These are phyloP conservation scores for Davidsoniella virescens DNA, from an alignment of 2,329 filamentous ascomycete genomes.

Conservation along the genomic window DNA sequence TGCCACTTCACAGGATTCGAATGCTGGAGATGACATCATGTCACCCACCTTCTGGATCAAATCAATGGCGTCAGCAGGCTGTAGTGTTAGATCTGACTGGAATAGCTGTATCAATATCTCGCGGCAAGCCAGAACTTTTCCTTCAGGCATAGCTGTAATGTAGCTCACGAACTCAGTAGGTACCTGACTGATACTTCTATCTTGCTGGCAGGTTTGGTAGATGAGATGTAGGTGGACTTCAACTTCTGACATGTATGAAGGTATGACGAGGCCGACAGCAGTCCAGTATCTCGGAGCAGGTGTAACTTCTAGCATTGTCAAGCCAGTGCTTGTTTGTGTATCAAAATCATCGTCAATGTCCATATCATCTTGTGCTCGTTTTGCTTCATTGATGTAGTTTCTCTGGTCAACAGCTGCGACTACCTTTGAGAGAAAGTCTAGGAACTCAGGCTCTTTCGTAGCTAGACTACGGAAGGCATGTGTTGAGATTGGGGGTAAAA, in stretches of 20 bases:
- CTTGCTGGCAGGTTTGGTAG: neutral
- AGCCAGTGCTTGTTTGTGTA: conserved; percentile 37
- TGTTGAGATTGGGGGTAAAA: conserved; percentile 29
- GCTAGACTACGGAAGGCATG: conserved; percentile 24
- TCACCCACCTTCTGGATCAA: conserved; percentile 35
- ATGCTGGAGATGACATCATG: conserved; percentile 39
- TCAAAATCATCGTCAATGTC: conserved; percentile 51
- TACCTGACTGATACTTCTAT: neutral
- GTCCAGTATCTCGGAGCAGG: neutral
- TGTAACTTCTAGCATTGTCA: conserved; percentile 12
- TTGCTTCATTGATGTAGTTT: conserved; percentile 19
- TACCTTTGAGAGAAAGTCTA: conserved; percentile 28
- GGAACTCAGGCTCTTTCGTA: conserved; percentile 24
- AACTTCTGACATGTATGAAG: conserved; percentile 5
- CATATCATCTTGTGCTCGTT: conserved; percentile 37
- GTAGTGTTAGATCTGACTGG: conserved; percentile 34
- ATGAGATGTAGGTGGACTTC: conserved; percentile 5
- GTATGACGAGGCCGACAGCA: conserved; percentile 1
- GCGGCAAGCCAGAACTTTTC: conserved; percentile 37
- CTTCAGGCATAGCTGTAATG: conserved; percentile 31
- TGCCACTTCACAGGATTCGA: conserved; percentile 59
- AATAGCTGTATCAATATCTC: conserved; percentile 36
- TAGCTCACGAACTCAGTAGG: conserved; percentile 23
- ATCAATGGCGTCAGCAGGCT: conserved; percentile 27
- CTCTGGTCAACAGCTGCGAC: conserved; percentile 21